Evolutionary conservation across 345 rosid genomes (phyloP).

Genomic region (Boechera retrofracta): DNA sequence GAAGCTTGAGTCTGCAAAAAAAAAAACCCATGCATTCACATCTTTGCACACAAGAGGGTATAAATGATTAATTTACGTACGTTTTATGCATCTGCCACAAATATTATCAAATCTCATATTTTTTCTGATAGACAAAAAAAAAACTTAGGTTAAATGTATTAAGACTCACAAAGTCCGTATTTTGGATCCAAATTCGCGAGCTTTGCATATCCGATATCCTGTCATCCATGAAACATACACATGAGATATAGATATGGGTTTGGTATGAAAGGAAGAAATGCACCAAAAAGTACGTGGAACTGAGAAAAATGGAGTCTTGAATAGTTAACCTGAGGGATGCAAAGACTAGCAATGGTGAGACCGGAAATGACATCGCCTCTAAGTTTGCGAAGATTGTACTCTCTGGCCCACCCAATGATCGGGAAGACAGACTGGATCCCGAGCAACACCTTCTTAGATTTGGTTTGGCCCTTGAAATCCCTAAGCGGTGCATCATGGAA

Average conservation of each 20-base stretch:
- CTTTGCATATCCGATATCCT: constrained; percentile 93
- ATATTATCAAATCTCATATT: background rate
- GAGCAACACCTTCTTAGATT: constrained; percentile 57
- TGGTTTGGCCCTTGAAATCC: constrained; percentile 71
- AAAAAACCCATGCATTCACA: constrained; percentile 10
- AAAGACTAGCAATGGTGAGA: constrained; percentile 95
- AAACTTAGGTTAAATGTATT: background rate
- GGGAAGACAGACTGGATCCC: constrained; percentile 85
- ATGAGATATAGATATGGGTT: constrained; percentile 10
- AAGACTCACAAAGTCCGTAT: constrained; percentile 81
- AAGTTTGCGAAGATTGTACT: constrained; percentile 60
- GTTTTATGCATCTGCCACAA: background rate
- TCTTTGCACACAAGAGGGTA: background rate
- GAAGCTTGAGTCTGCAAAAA: constrained; percentile 73
- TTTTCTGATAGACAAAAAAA: background rate
- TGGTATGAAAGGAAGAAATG: background rate
- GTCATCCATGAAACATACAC: constrained; percentile 24
- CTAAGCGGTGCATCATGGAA: constrained; percentile 91
- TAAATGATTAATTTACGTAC: background rate
- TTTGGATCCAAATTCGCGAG: constrained; percentile 84
- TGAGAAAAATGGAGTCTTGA: background rate
- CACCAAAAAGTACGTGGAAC: constrained; percentile 1
- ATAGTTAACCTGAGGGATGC: constrained; percentile 84
- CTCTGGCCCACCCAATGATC: constrained; percentile 75
- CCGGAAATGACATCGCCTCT: constrained; percentile 87